These are phyloP conservation scores for Neurospora sp. DNA, from an alignment of 495 filamentous ascomycete species.

Conservation along the genomic window DNA sequence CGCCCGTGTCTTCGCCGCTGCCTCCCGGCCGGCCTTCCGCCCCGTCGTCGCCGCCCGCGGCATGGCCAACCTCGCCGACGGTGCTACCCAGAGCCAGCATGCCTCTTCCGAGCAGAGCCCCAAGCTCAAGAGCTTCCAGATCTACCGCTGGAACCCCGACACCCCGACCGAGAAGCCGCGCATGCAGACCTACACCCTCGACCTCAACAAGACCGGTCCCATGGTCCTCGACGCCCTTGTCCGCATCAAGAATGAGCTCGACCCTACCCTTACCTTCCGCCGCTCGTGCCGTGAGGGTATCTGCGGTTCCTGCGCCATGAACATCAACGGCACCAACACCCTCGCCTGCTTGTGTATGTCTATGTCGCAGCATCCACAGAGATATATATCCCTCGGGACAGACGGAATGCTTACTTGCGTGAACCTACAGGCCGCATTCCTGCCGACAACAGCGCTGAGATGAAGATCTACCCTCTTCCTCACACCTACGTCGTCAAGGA, in stretches of 20 bases:
- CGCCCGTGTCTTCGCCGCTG: conserved; percentile 49
- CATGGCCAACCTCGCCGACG: conserved; percentile 37
- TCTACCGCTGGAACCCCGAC: conserved; percentile 99
- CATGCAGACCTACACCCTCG: conserved; percentile 90
- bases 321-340: conserved; percentile 96
- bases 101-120: conserved; percentile 41
- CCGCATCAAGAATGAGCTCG: conserved; percentile 96
- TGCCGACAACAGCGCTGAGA: conserved; percentile 63
- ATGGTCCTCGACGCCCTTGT: conserved; percentile 97
- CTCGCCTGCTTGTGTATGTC: conserved; percentile 92
- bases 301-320: conserved; percentile 98
- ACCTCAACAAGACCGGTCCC: conserved; percentile 96
- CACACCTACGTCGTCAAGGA: conserved; percentile 99
- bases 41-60: conserved; percentile 27
- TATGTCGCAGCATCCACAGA: conserved; percentile 43
- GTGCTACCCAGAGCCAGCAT: conserved; percentile 18
- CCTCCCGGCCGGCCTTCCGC: conserved; percentile 39
- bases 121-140: conserved; percentile 80
- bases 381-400: background rate
- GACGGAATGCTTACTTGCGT: conserved; percentile 1
- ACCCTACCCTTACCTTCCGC: conserved; percentile 93
- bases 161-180: conserved; percentile 77
- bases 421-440: conserved; percentile 74
- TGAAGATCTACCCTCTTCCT: conserved; percentile 95
- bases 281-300: conserved; percentile 95